phyloP scores from a whole-genome alignment of 1,139 yeast species.

The Magnusiomyces suaveolens region DNA sequence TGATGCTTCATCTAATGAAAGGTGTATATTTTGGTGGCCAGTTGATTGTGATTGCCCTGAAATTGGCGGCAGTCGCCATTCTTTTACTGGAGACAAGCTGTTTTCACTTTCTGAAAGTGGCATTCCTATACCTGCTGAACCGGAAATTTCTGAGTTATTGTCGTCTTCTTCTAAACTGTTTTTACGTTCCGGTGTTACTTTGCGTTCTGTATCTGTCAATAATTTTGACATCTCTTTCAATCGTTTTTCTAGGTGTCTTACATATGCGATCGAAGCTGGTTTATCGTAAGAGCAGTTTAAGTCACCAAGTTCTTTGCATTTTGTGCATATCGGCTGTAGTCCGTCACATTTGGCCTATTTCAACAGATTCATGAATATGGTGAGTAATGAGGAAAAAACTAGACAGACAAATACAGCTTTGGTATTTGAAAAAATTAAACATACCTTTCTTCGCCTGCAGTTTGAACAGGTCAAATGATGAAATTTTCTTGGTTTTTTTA shows the following conservation, averaged over 20 bases:
- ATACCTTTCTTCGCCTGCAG: slow-evolving; percentile 14
- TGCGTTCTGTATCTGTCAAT: not conserved
- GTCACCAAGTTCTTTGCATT: slow-evolving; percentile 13
- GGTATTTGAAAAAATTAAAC: not conserved
- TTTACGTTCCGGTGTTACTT: not conserved
- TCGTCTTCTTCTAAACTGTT: not conserved
- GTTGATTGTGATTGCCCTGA: not conserved
- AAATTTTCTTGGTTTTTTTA: slow-evolving; percentile 9
- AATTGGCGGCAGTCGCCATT: too few relatives aligned
- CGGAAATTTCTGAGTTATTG: not conserved
- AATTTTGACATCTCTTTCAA: slow-evolving; percentile 11
- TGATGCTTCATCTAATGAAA: not conserved
- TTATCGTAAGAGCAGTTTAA: slow-evolving; percentile 13
- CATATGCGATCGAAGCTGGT: slow-evolving; percentile 16
- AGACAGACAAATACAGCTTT: not conserved
- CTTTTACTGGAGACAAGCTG: not conserved
- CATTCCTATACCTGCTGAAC: not conserved
- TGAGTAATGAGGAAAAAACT: not conserved
- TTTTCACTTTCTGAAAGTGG: slow-evolving; percentile 1
- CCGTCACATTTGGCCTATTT: slow-evolving; percentile 15
- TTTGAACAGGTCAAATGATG: slow-evolving; percentile 15
- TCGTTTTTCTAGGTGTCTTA: slow-evolving; percentile 13
- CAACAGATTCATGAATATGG: too few relatives aligned
- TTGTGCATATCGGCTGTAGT: slow-evolving; percentile 12
- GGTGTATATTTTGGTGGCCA: not conserved